These are phyloP conservation scores for Aspergillus eucalypticola DNA, from an alignment of 2,329 filamentous ascomycete species.

Conservation along the genomic window DNA sequence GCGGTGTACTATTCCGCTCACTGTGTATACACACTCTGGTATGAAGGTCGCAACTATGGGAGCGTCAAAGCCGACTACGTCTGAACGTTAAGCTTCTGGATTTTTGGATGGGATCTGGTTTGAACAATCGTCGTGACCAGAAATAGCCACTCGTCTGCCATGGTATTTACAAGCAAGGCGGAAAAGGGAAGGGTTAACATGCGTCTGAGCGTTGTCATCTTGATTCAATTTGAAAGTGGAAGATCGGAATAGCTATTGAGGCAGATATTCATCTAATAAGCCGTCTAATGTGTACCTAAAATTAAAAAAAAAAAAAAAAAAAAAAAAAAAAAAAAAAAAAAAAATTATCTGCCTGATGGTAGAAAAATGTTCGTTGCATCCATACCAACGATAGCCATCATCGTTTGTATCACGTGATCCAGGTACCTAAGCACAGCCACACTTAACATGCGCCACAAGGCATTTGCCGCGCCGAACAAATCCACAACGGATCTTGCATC, in stretches of 20 bases:
- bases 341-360: neutral
- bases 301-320: neutral
- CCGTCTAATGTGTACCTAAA: neutral
- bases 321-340: neutral
- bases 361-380: neutral
- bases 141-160: too few relatives aligned
- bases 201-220: neutral
- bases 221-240: neutral
- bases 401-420: conserved; percentile 17
- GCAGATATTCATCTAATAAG: neutral
- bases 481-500: conserved; percentile 45
- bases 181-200: neutral
- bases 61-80: conserved; percentile 22
- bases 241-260: neutral
- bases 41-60: conserved; percentile 20
- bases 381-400: neutral
- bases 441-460: conserved; percentile 33
- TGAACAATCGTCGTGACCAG: neutral
- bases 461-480: conserved; percentile 38
- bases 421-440: conserved; percentile 29
- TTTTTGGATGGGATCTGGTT: neutral
- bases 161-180: neutral
- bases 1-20: conserved; percentile 24
- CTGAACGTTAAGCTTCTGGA: conserved; percentile 3
- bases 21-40: conserved; percentile 25